Base-by-base conservation (phyloP, 345 rosid species). In the Mangifera indica region DNA sequence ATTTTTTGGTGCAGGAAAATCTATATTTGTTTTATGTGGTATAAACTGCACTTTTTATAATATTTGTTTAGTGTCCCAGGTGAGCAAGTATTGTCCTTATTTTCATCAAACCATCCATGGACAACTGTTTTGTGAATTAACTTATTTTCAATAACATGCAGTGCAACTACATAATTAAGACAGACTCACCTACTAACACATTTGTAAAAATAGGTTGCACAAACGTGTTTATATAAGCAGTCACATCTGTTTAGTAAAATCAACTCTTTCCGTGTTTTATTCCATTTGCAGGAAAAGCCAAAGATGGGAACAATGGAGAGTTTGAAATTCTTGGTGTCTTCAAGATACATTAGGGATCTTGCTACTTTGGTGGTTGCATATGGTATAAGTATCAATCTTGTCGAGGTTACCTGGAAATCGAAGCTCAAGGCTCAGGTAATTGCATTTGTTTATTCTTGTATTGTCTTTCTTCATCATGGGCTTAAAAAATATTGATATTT, bases 401-500 rank as follows among this genome's bases (percentile, higher is more conserved):
- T 94, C 42, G 98, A 94, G 78, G 97, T 92, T 79, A 94, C 98
- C 48, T 94, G 98, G 98, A 94, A 94, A 81, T 94, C 98, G 37
- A 94, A 94, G 82, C 97, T 94, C 74, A 94, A 94, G 83, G 98
- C 98, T n/a, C 98, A 94, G 98, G 98, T 94, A 74, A 51, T 56
- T 73, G 69, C 61, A 60, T 18, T 58, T 32, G n/a, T 60, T 59
- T 21, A 46, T 55, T 12, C 26, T 58, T 29, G 20, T 9, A 7
- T 48, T 1, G 6, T 59, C 9, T 48, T 49, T 8, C 26, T 25
- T n/a, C 20, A 18, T 45, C 52, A 9, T 37, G 42, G 64, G 15
- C 45, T 34, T 49, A 7, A 40, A n/a, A 8, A 58, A 13, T 56
- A 5, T 64, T 49, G 25, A 57, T 74, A 64, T 37, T 34, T 34